Percentiles rank a stretch among this genome's conserved stretches.
Conservation (phyloP, 1,284 basidiomycete species). For the Anthracocystis walkeri region DNA sequence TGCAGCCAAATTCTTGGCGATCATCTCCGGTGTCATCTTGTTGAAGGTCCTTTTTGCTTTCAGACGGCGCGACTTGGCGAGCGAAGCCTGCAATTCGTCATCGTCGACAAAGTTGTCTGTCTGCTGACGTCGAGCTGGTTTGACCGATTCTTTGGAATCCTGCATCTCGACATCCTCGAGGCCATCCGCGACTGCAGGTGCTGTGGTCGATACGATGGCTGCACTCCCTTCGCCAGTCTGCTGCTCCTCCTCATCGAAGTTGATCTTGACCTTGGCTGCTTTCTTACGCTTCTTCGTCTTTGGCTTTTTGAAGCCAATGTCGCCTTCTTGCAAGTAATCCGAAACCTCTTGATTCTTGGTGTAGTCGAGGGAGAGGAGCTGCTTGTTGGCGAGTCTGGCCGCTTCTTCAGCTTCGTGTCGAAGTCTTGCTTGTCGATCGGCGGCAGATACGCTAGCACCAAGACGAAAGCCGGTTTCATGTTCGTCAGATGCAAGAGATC, state of each 20-base stretch:
- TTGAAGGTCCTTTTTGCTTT: conserved; percentile 80
- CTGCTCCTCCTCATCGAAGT: conserved; percentile 74
- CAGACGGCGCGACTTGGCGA: conserved; percentile 85
- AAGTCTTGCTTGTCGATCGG: conserved; percentile 70
- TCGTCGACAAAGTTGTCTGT: conserved; percentile 87
- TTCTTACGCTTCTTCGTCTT: conserved; percentile 85
- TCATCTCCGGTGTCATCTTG: conserved; percentile 84
- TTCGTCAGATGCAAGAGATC: conserved; percentile 57
- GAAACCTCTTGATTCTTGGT: conserved; percentile 81
- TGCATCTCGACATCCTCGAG: conserved; percentile 76
- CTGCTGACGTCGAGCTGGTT: conserved; percentile 14
- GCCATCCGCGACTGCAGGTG: not conserved
- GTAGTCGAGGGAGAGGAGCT: conserved; percentile 87
- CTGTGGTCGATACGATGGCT: conserved; percentile 43
- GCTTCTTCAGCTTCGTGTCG: conserved; percentile 74
- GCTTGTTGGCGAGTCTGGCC: conserved; percentile 70
- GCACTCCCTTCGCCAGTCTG: not conserved
- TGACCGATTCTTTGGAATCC: conserved; percentile 24
- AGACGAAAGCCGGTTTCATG: conserved; percentile 53
- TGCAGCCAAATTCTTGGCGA: conserved; percentile 78
- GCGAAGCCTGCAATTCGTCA: conserved; percentile 93
- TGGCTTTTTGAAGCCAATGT: conserved; percentile 91
- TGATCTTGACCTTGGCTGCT: conserved; percentile 81
- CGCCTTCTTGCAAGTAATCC: conserved; percentile 91
- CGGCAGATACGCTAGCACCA: conserved; percentile 36